Base-by-base conservation (phyloP, 1,284 basidiomycete genomes). In the Tylopilus sp. region DNA sequence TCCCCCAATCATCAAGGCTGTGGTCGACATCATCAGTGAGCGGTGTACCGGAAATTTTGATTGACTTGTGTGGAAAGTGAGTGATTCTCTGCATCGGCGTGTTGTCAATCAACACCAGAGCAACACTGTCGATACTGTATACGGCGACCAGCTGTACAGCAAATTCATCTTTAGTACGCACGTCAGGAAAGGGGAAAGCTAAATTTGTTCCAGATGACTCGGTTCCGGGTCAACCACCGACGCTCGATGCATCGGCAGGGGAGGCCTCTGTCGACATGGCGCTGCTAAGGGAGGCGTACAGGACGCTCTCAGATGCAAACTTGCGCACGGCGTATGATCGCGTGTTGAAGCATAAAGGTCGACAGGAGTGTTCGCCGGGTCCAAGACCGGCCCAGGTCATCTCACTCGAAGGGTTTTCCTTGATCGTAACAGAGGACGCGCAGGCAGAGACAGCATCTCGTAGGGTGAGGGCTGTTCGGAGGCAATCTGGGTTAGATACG, bases 381-480 rank as follows among this genome's bases (percentile, higher is more conserved):
- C 87, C 89, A 24, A 81, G 93, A 62, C 92, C 93, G 4, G 92
- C 93, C 0, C 89, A 93, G 68, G 80, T 92, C n/a, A 78, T 94
- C 32, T 94, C 92, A 1, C 81, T 94, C 32, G 91, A 92, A 61
- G 91, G 93, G 0, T 94, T 94, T 70, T 73, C 78, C 26, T 79
- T 82, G 53, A 29, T n/a, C 16, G 57, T 47, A 29, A n/a, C 33
- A 1, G 41, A 26, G 29, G 19, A 24, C 47, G 6, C 22, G 62
- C 63, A 36, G 15, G 32, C 53, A 33, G 32, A 66, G 47, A 71
- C 70, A n/a, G 53, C 92, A 94, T 77, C 81, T 94, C 16, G 79
- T 92, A 13, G 88, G 84, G 1, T 94, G 93, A 79, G 63, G 87
- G 86, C 62, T 94, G 92, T 72, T 94, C 93, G 19, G 93, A 94